Evolutionary conservation across 371 early-diverging fungal genomes (phyloP).

Genomic region (Mucor indicus): DNA sequence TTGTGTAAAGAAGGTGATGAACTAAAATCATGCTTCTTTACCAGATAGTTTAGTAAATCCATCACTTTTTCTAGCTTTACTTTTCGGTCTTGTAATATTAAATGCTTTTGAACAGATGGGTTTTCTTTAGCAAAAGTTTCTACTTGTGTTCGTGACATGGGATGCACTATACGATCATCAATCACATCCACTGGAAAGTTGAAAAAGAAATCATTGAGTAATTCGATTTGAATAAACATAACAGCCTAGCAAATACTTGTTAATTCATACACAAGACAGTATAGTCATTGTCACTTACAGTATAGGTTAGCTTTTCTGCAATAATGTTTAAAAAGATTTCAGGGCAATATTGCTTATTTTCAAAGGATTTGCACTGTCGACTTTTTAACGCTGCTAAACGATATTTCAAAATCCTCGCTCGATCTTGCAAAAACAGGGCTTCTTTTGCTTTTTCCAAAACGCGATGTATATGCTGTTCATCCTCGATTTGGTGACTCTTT

Average conservation of each 20-base stretch:
- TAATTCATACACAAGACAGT: too few relatives aligned
- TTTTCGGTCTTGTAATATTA: constrained; percentile 80
- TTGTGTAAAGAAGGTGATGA: too few relatives aligned
- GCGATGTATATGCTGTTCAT: constrained; percentile 36
- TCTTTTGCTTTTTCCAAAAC: constrained; percentile 71
- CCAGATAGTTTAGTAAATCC: constrained; percentile 64
- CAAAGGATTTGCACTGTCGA: constrained; percentile 67
- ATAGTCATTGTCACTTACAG: constrained; percentile 29
- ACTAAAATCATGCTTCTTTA: constrained; percentile 58
- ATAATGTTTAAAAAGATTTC: constrained; percentile 88
- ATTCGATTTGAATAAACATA: constrained; percentile 94
- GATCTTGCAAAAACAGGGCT: constrained; percentile 72
- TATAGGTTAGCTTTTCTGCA: constrained; percentile 88
- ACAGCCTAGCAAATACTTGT: constrained; percentile 51
- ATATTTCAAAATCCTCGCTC: constrained; percentile 70
- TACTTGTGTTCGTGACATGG: constrained; percentile 65
- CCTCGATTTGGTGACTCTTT: constrained; percentile 23
- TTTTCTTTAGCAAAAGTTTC: constrained; percentile 87
- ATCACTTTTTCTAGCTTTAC: constrained; percentile 81
- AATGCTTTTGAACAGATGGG: constrained; percentile 74
- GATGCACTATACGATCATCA: constrained; percentile 79
- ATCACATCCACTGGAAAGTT: constrained; percentile 87
- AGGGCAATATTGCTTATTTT: constrained; percentile 85
- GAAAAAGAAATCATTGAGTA: constrained; percentile 95
- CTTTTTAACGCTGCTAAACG: constrained; percentile 78